Base-by-base conservation (phyloP, 2,329 filamentous ascomycete species). In the Alternaria dauci region DNA sequence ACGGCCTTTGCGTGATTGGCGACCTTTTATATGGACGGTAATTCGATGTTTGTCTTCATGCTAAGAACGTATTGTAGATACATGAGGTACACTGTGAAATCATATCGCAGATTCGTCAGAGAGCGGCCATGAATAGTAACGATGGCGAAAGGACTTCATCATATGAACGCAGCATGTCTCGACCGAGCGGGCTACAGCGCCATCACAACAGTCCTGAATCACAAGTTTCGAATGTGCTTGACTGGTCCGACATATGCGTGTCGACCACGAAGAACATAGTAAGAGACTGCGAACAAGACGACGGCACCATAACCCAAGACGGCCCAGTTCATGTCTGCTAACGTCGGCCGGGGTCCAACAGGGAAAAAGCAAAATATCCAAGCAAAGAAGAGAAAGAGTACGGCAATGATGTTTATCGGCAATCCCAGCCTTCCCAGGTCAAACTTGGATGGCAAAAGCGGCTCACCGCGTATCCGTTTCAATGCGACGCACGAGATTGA, bases 271-370 rank as follows among this genome's bases (percentile, higher is more conserved):
- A 79, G 18, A 16, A 70, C 66, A 62, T 83, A 84, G 58, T 80
- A 84, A 0, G 77, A 56, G 8, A 77, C 67, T 3, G 82, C 79
- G 52, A 83, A 79, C 14, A 79, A 67, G 32, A 83, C 66, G 23
- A 81, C 73, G 0, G 70, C 74, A 7, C 78, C 76, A 59, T 80
- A 84, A 67, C 83, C 81, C 3, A 73, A 67, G 25, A 77, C 66
- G 30, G 75, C 77, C 81, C 81, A 84, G 57, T 84, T 83, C 81
- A 84, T 83, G 8, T 74, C 79, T 26, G 65, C 82, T 79, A 46
- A 70, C 65, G 55, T 78, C 75, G 68, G 83, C 79, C 73, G 82
- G 1, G 69, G 65, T 8, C 18, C 55, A 26, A 67, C 51, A 0
- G 81, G 81, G 48, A 83, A 83, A 55, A 83, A 83, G 0, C 73